phyloP scores from a whole-genome alignment of 116 monocot species.

The Zostera marina region DNA sequence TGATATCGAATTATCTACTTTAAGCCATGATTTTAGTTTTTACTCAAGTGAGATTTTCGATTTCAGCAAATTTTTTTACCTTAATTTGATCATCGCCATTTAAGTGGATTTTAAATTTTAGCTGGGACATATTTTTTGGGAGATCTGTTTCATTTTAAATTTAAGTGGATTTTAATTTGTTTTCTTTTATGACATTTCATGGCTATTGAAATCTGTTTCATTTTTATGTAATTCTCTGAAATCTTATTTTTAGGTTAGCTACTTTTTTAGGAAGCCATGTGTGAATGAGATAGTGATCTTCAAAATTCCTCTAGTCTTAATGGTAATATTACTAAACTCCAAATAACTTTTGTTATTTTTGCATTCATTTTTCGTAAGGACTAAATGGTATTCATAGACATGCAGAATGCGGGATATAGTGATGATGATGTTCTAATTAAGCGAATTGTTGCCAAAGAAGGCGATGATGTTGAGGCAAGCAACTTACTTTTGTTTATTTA shows the following conservation, averaged over 20 bases:
- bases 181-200: background rate
- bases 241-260: slow-evolving; percentile 49
- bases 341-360: background rate
- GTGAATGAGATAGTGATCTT: slow-evolving; percentile 95
- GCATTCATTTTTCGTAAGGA: background rate
- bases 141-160: background rate
- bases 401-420: slow-evolving; percentile 80
- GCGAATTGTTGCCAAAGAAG: slow-evolving; percentile 86
- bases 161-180: background rate
- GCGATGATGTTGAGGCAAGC: slow-evolving; percentile 83
- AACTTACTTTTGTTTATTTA: no score
- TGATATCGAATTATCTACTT: no score
- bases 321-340: slow-evolving; percentile 21
- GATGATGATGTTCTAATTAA: slow-evolving; percentile 96
- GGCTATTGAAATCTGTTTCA: background rate
- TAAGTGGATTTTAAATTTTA: no score
- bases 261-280: slow-evolving; percentile 89
- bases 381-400: slow-evolving; percentile 2
- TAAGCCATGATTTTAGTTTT: no score
- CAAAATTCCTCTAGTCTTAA: slow-evolving; percentile 90
- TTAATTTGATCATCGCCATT: no score
- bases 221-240: background rate
- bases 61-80: no score
- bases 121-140: background rate
- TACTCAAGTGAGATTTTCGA: no score